phyloP scores from a whole-genome alignment of 2,329 filamentous ascomycete species.

The Ceratocystis diversiconidia region DNA sequence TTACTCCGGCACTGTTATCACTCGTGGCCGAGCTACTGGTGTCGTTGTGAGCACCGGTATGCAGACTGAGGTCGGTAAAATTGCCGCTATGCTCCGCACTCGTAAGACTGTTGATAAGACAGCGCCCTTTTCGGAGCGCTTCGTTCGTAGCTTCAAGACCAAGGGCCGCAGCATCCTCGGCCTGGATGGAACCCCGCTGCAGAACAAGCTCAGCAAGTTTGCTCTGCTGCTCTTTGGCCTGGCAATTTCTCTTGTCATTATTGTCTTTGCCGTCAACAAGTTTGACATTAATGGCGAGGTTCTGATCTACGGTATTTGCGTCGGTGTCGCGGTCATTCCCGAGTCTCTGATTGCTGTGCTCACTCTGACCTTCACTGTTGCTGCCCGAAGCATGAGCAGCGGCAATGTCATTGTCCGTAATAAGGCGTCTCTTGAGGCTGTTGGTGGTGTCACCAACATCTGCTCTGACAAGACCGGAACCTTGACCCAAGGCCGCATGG shows the following conservation, averaged over 20 bases:
- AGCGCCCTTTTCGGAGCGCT: conserved; percentile 30
- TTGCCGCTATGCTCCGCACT: conserved; percentile 53
- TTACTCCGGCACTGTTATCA: conserved; percentile 59
- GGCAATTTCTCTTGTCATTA: conserved; percentile 45
- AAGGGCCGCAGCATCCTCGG: conserved; percentile 43
- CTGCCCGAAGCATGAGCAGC: conserved; percentile 49
- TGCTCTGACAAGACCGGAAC: conserved; percentile 61
- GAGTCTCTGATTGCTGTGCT: conserved; percentile 55
- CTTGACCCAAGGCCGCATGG: conserved; percentile 52
- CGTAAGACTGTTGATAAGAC: conserved; percentile 33
- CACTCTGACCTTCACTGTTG: conserved; percentile 57
- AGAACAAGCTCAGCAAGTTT: conserved; percentile 73
- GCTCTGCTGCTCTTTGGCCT: conserved; percentile 66
- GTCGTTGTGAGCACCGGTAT: conserved; percentile 59
- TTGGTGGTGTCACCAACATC: conserved; percentile 56
- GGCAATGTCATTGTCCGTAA: conserved; percentile 52
- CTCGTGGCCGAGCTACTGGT: conserved; percentile 53
- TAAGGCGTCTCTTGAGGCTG: conserved; percentile 49
- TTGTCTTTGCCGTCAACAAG: conserved; percentile 46
- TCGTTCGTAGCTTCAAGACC: conserved; percentile 30
- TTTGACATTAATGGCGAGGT: conserved; percentile 42
- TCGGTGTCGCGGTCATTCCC: conserved; percentile 49
- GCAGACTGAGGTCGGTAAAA: conserved; percentile 61
- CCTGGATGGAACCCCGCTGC: conserved; percentile 64
- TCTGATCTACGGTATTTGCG: conserved; percentile 46